Evolutionary conservation across 2,329 filamentous ascomycete genomes (phyloP), one percentile per base, ranked within the genome.

Genomic region (Bertia moriformis): DNA sequence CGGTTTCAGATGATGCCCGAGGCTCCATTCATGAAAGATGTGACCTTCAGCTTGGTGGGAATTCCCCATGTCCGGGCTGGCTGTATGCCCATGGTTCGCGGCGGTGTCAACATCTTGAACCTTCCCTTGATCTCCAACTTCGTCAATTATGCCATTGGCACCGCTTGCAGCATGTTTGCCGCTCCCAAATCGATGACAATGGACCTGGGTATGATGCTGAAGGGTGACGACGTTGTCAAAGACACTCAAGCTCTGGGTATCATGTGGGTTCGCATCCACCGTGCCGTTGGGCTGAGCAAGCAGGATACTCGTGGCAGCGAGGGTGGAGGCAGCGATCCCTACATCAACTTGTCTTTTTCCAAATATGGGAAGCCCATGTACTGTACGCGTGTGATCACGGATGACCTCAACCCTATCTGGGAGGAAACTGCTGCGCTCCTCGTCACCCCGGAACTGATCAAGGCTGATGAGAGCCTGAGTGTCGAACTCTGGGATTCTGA

Each of bases 211-310:
- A 78, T 83, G 43, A 85, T 85, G 76, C 67, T 87, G 12, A 69
- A 82, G 4, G 82, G 82, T 3, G 80, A 84, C 42, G 81, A 86
- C 48, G 85, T 81, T 61, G 86, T 85, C 55, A 84, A 84, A 51
- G 79, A 86, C 44, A 83, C 80, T 0, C 57, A 59, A 19, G 66
- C 73, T 2, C 65, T 71, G 20, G 81, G 82, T 14, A 67, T 84
- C 1, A 51, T 87, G 1, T 66, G 80, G 45, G 66, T 84, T 7
- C 69, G 68, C 33, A 77, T 86, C 51, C 76, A 77, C 49, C 65
- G 68, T 18, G 82, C 79, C 0, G 71, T 69, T 32, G 78, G 73
- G 24, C 85, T 86, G 60, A 84, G 82, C 49, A 69, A 78, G 51
- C 79, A 78, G 2, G 82, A 86, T 51, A 10, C 7, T 13, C 32